Percentiles rank a stretch among this genome's conserved stretches.
Conservation (phyloP, 108 stramenopile genomes). For the Cyclotella distinguenda region DNA sequence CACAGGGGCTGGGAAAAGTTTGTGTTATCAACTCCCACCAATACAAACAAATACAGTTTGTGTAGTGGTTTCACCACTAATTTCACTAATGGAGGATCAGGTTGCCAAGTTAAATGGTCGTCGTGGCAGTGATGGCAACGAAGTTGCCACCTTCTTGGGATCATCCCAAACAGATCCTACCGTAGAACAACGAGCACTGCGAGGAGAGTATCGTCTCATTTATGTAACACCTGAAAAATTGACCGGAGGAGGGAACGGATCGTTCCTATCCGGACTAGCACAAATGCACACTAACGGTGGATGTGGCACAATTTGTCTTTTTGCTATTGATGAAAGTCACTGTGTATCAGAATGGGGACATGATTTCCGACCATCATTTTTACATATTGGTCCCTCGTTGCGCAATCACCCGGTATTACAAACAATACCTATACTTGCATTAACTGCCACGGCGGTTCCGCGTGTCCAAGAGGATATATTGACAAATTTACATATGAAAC, state of each 20-base stretch:
- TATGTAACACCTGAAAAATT: conserved; percentile 95
- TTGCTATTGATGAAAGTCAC: conserved; percentile 94
- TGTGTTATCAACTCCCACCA: conserved; percentile 91
- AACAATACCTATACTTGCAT: conserved; percentile 77
- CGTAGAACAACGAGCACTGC: conserved; percentile 50
- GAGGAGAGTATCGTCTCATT: conserved; percentile 69
- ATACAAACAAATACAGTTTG: conserved; percentile 52
- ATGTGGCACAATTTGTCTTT: conserved; percentile 48
- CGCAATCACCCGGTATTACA: conserved; percentile 45
- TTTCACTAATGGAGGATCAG: conserved; percentile 95
- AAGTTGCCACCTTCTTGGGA: conserved; percentile 64
- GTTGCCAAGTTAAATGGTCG: conserved; percentile 60
- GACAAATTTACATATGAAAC: conserved; percentile 56
- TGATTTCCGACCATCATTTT: conserved; percentile 89
- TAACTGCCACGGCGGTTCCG: conserved; percentile 95
- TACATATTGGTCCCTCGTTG: conserved; percentile 57
- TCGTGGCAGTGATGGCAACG: conserved; percentile 20
- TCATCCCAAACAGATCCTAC: conserved; percentile 57
- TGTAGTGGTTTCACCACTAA: conserved; percentile 70
- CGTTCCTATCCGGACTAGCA: conserved; percentile 59
- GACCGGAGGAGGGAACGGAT: conserved; percentile 1
- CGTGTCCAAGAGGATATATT: conserved; percentile 75
- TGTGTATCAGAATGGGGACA: conserved; percentile 91
- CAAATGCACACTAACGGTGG: conserved; percentile 27
- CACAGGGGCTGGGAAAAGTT: conserved; percentile 89